Conservation (phyloP, 2,329 filamentous ascomycete species). For the Hypomyces rosellus region DNA sequence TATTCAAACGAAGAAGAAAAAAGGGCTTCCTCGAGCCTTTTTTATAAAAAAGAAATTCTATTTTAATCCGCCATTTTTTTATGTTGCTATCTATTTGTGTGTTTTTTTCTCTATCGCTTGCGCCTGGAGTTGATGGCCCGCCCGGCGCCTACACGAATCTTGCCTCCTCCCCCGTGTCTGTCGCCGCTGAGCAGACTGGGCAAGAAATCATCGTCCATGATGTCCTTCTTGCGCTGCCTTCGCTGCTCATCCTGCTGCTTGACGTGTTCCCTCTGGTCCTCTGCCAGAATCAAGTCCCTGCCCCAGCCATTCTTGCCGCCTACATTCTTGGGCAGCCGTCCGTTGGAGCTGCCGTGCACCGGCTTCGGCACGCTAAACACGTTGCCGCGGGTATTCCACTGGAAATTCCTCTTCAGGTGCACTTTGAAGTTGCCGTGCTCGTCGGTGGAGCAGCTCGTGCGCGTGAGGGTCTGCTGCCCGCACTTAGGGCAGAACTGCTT, state of each 20-base stretch:
- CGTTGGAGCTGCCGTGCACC: conserved; percentile 70
- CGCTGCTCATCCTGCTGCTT: conserved; percentile 57
- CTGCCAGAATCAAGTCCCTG: conserved; percentile 71
- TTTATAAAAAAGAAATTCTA: too few species aligned
- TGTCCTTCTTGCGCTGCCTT: conserved; percentile 64
- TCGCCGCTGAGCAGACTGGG: conserved; percentile 80
- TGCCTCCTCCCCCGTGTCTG: conserved; percentile 56
- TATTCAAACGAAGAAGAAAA: neutral
- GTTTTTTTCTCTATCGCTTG: conserved; percentile 25
- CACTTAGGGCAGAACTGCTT: conserved; percentile 92
- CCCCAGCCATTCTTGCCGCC: conserved; percentile 89
- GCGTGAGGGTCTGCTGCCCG: conserved; percentile 78
- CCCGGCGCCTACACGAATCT: conserved; percentile 76
- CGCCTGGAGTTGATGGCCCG: conserved; percentile 78
- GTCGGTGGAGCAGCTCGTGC: conserved; percentile 80
- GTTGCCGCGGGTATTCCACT: conserved; percentile 92
- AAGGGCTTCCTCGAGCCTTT: neutral
- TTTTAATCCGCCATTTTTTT: neutral
- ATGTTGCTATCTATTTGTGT: neutral
- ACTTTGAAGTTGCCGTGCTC: conserved; percentile 73
- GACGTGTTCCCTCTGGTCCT: conserved; percentile 92
- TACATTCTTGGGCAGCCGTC: conserved; percentile 59
- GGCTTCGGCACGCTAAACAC: conserved; percentile 91
- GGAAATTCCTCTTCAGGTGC: conserved; percentile 89
- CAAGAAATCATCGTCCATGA: conserved; percentile 94